Base-by-base conservation (phyloP, 345 rosid species). In the Eucalyptus pauciflora region DNA sequence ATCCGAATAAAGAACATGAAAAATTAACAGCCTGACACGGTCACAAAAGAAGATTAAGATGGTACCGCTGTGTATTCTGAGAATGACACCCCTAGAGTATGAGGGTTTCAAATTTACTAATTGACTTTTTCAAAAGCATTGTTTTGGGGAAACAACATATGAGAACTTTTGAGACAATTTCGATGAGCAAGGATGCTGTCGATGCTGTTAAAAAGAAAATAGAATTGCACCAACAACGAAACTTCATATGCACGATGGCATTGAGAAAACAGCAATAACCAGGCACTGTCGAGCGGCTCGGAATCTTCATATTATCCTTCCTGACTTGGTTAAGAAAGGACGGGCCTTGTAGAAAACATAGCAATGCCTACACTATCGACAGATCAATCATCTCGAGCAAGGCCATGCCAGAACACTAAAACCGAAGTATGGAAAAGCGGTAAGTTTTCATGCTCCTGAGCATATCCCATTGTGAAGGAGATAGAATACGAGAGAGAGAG, bases 1-100 rank as follows among this genome's bases (percentile, higher is more conserved):
- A 18, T 52, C 25, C 58, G 4, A 52, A 52, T 52, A 52, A 18
- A 52, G 58, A 52, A 52, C 58, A 52, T 18, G 58, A 52, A 52
- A 52, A 52, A 52, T 0, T 52, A 52, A 52, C 58, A 18, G 58
- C 58, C 58, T 20, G 58, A 52, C 58, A 52, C 20, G 58, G 24
- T 52, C 58, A 52, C 25, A 52, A 52, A 0, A 52, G 58, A 52
- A 52, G 58, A 52, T 0, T 20, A 52, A 52, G 58, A 52, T 0
- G 0, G 58, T 52, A 18, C 25, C 58, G 0, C 0, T 20, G 58
- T 52, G 58, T 52, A 0, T 52, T 52, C 25, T 52, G 0, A 52
- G 69, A 60, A 60, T 27, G 16, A 0, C 31, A 60, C 31, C 69
- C 31, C 69, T 60, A 0, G n/a, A 27, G 69, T 0, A 60, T 60